phyloP scores from a whole-genome alignment of 805 yeast genomes.

The Lipomyces oligophaga region DNA sequence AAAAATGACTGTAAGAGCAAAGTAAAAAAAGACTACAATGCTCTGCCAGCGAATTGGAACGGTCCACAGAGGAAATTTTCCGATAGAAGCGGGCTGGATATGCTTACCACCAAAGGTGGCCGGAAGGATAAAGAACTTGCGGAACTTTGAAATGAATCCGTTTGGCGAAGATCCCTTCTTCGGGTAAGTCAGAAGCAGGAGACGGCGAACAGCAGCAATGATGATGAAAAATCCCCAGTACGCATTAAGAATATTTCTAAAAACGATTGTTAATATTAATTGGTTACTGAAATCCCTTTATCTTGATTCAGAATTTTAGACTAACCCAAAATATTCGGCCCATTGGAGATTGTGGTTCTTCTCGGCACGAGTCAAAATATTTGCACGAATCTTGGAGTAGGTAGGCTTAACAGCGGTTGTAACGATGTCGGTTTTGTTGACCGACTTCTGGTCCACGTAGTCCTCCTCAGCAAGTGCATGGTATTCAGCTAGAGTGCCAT shows the following conservation, averaged over 20 bases:
- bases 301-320: not conserved
- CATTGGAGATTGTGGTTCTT: slow-evolving; percentile 11
- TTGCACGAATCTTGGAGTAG: not conserved
- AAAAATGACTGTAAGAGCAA: slow-evolving; percentile 36
- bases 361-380: slow-evolving; percentile 5
- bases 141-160: slow-evolving; percentile 13
- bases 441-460: not conserved
- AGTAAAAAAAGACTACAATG: slow-evolving; percentile 37
- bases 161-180: slow-evolving; percentile 6
- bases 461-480: slow-evolving; percentile 7
- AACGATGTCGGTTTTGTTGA: slow-evolving; percentile 9
- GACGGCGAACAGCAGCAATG: slow-evolving; percentile 4
- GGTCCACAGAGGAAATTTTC: slow-evolving; percentile 23
- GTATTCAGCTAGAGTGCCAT: slow-evolving; percentile 2
- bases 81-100: slow-evolving; percentile 21
- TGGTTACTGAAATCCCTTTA: no score
- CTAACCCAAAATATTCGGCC: slow-evolving; percentile 19
- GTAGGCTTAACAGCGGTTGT: slow-evolving; percentile 8
- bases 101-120: slow-evolving; percentile 34
- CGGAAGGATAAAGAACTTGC: slow-evolving; percentile 34
- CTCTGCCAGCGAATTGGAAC: slow-evolving; percentile 44
- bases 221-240: slow-evolving; percentile 19
- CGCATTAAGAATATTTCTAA: slow-evolving; percentile 17
- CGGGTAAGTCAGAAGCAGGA: slow-evolving; percentile 4
- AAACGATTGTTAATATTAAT: not conserved